phyloP scores from a whole-genome alignment of 1,284 basidiomycete species.

The Exsudoporus floridanus region DNA sequence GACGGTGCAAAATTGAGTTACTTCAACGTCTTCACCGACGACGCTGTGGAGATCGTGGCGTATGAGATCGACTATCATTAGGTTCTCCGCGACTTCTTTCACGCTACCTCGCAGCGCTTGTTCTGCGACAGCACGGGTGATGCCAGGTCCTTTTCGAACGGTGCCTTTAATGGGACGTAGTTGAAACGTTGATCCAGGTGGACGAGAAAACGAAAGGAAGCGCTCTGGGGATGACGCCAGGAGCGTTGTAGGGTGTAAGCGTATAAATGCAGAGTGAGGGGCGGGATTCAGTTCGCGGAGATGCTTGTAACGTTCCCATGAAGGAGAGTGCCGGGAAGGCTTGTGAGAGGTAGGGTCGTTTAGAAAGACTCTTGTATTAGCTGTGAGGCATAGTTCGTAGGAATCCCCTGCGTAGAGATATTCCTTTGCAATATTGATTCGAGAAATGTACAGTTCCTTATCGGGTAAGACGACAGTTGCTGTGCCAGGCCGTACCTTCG shows the following conservation, averaged over 20 bases:
- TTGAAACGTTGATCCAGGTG: slow-evolving; percentile 67
- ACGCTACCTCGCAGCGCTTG: slow-evolving; percentile 66
- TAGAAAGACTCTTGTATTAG: slow-evolving; percentile 58
- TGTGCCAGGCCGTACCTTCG: slow-evolving; percentile 28
- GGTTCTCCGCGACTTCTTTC: slow-evolving; percentile 96
- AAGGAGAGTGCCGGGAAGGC: slow-evolving; percentile 42
- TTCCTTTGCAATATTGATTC: slow-evolving; percentile 75
- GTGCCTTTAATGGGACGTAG: slow-evolving; percentile 98
- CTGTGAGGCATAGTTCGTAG: slow-evolving; percentile 96
- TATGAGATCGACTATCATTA: slow-evolving; percentile 99
- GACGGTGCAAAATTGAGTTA: slow-evolving; percentile 84
- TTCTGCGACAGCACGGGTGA: slow-evolving; percentile 65
- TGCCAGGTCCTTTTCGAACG: slow-evolving; percentile 60
- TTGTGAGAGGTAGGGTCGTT: slow-evolving; percentile 29
- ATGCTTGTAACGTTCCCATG: slow-evolving; percentile 72
- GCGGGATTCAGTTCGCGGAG: slow-evolving; percentile 84
- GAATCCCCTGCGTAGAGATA: slow-evolving; percentile 84
- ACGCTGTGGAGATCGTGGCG: slow-evolving; percentile 86
- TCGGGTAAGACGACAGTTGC: slow-evolving; percentile 52
- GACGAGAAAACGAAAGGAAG: slow-evolving; percentile 82
- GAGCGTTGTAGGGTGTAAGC: slow-evolving; percentile 62
- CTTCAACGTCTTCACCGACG: slow-evolving; percentile 74
- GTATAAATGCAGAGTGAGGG: slow-evolving; percentile 86
- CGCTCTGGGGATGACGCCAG: slow-evolving; percentile 90
- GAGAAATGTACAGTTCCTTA: slow-evolving; percentile 63